phyloP scores from a whole-genome alignment of 352 stramenopile species.

The Globisporangium echinulatum region DNA sequence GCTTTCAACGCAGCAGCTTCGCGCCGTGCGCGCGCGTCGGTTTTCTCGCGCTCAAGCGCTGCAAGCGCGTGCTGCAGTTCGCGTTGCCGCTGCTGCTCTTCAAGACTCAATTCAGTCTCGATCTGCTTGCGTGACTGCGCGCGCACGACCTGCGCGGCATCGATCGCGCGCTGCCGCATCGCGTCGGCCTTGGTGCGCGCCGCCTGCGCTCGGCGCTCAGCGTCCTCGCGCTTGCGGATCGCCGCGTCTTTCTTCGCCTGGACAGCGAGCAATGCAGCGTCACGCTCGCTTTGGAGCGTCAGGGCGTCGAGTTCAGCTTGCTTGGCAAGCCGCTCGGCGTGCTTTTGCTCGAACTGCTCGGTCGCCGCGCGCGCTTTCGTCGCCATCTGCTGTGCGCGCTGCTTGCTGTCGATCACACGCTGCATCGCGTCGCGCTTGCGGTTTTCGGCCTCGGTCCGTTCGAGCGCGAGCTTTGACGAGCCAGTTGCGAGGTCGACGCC shows the following conservation, averaged over 20 bases:
- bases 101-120: conserved; percentile 46
- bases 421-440: conserved; percentile 69
- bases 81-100: conserved; percentile 47
- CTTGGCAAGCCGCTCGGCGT: conserved; percentile 45
- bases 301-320: conserved; percentile 37
- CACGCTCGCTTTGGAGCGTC: conserved; percentile 32
- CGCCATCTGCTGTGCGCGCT: conserved; percentile 46
- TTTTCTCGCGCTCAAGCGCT: conserved; percentile 47
- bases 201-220: conserved; percentile 56
- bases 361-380: conserved; percentile 57
- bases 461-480: conserved; percentile 8
- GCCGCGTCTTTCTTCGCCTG: conserved; percentile 63
- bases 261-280: conserved; percentile 33
- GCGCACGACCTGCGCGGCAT: conserved; percentile 63
- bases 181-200: conserved; percentile 49
- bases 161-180: conserved; percentile 55
- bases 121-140: conserved; percentile 60
- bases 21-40: conserved; percentile 28
- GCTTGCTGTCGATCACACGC: conserved; percentile 70
- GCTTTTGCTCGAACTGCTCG: conserved; percentile 51
- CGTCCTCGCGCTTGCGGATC: conserved; percentile 51
- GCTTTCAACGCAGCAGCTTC: conserved; percentile 47
- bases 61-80: conserved; percentile 35
- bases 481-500: conserved; percentile 24
- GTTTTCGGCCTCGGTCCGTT: conserved; percentile 38